Conservation (phyloP, 2,329 filamentous ascomycete genomes). For the Periglandula ipomoeae region DNA sequence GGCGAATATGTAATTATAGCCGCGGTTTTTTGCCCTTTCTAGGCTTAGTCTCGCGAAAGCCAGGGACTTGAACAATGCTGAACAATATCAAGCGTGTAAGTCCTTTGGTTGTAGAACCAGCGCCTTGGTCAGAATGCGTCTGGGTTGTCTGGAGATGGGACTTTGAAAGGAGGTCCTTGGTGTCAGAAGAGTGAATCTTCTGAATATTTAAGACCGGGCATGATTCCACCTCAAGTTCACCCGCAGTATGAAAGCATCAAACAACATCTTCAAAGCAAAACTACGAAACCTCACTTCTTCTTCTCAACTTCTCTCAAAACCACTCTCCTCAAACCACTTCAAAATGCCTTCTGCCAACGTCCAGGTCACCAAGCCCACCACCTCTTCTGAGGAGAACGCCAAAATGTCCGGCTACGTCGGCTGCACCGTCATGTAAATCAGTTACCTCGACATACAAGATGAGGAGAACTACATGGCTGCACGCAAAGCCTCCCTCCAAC, state of each 20-base stretch:
- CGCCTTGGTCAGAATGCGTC: too few species aligned
- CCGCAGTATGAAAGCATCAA: too few species aligned
- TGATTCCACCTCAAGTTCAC: too few species aligned
- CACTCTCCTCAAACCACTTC: slow-evolving; percentile 4
- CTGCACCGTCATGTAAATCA: slow-evolving; percentile 26
- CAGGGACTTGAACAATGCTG: slow-evolving; percentile 3
- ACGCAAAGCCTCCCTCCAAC: neutral
- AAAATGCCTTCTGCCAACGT: slow-evolving; percentile 23
- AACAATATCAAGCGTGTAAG: slow-evolving; percentile 1
- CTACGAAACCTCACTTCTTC: neutral
- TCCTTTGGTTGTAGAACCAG: too few species aligned
- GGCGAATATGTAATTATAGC: too few species aligned
- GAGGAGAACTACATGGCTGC: neutral
- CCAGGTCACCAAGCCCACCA: slow-evolving; percentile 13
- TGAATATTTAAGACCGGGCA: too few species aligned
- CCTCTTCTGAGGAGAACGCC: slow-evolving; percentile 7
- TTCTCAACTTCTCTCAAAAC: neutral
- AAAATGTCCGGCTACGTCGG: slow-evolving; percentile 8
- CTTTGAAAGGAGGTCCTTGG: too few species aligned
- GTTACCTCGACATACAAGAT: neutral
- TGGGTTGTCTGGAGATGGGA: too few species aligned
- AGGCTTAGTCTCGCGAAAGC: too few species aligned
- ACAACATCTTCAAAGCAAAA: too few species aligned
- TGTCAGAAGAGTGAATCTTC: too few species aligned
- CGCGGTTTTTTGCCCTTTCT: too few species aligned